Conservation (phyloP, 805 yeast species). For the Candida peoriensis region DNA sequence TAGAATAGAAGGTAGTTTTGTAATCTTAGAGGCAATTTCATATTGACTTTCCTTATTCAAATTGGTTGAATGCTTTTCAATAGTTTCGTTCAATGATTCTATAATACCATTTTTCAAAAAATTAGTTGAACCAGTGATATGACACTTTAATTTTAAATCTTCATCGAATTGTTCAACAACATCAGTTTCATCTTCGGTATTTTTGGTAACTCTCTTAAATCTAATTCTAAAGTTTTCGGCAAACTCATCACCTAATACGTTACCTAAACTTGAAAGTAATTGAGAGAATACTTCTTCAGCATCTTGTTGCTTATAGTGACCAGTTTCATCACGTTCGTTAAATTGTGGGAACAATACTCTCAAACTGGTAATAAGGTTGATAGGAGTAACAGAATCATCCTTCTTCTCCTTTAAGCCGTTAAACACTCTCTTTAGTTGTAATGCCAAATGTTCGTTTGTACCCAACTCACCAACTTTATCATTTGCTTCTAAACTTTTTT, state of each 20-base stretch:
- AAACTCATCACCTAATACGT: constrained; percentile 42
- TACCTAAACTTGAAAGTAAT: constrained; percentile 49
- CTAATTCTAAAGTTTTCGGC: constrained; percentile 59
- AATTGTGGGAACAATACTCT: constrained; percentile 82
- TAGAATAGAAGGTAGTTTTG: constrained; percentile 79
- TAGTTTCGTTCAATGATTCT: constrained; percentile 65
- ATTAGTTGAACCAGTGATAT: constrained; percentile 79
- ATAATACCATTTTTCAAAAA: constrained; percentile 81
- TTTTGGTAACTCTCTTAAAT: constrained; percentile 58
- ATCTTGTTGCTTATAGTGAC: constrained; percentile 89
- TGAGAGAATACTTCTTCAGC: constrained; percentile 95
- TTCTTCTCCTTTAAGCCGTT: constrained; percentile 34
- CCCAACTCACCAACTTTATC: constrained; percentile 32
- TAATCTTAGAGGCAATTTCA: constrained; percentile 52
- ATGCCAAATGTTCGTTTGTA: constrained; percentile 34
- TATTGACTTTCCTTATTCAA: constrained; percentile 70
- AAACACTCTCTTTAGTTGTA: constrained; percentile 45
- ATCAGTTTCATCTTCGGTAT: constrained; percentile 49
- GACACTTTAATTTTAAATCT: constrained; percentile 78
- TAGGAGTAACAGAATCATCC: constrained; percentile 56
- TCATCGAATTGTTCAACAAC: constrained; percentile 48
- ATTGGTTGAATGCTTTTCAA: constrained; percentile 72
- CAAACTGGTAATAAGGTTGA: constrained; percentile 56
- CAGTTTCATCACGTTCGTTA: constrained; percentile 68
- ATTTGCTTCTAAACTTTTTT: constrained; percentile 54